Base-by-base conservation (phyloP, 305 asterid genomes). In the Petunia hybrid region DNA sequence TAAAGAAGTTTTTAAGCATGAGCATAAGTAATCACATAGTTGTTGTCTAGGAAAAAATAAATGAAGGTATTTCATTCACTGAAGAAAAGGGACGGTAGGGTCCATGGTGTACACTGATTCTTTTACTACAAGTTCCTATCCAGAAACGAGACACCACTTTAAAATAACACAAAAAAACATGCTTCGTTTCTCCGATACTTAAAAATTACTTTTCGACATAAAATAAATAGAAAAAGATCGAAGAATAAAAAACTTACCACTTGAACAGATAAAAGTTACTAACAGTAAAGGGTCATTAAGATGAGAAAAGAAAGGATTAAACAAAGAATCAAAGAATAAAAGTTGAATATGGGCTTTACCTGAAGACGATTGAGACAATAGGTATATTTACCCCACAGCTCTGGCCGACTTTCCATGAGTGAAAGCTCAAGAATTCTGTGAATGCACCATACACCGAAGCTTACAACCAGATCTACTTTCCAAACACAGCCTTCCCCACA, bases 381-480 rank as follows among this genome's bases (percentile, higher is more conserved):
- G 41, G 99, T 96, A 83, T 96, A 96, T 83, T 93, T 96, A 41
- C 99, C 99, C 99, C 99, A 96, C 53, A 96, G 95, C 85, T 96
- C 98, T 0, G 99, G 99, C 83, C 99, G 79, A 87, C 98, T 96
- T 85, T 96, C 99, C 97, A 93, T 87, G 53, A 93, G 95, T 53
- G 97, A 96, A 75, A 94, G 97, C 79, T 92, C 98, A 45, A 96
- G 97, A 81, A 96, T 87, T 86, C 99, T 89, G 82, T 90, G 99
- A 84, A 96, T 94, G 89, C 98, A 91, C 99, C 99, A 96, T 38
- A 96, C 98, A 12, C 99, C 99, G 81, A 94, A 96, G 93, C 99
- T 92, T 76, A 90, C 81, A 70, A 96, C 83, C 65, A 96, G 92
- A 88, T 94, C 97, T 14, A 83, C 87, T 65, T 83, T 89, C 90